Evolutionary conservation across 805 yeast species (phyloP).

Genomic region (Candida ficus): DNA sequence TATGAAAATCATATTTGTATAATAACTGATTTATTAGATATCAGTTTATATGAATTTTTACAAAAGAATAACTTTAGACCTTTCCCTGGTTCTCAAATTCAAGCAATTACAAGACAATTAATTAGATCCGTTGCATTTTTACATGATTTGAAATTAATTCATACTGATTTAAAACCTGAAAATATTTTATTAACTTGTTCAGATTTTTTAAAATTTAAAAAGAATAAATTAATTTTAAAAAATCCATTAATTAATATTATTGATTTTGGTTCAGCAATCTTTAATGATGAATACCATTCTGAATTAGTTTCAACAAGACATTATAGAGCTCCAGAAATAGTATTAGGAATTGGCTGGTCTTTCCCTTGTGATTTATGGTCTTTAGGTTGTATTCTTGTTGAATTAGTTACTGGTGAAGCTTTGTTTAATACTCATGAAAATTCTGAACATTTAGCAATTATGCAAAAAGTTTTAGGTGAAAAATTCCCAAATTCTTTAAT

Average conservation of each 20-base stretch:
- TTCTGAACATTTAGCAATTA: conserved; percentile 90
- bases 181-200: conserved; percentile 51
- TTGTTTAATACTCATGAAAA: conserved; percentile 93
- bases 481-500: conserved; percentile 36
- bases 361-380: conserved; percentile 98
- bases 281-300: conserved; percentile 90
- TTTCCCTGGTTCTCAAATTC: conserved; percentile 93
- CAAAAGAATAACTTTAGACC: conserved; percentile 77
- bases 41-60: conserved; percentile 85
- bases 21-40: conserved; percentile 82
- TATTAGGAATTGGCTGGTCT: conserved; percentile 94
- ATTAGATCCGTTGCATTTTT: conserved; percentile 80
- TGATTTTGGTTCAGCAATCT: conserved; percentile 96
- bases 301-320: conserved; percentile 91
- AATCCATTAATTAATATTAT: conserved; percentile 84
- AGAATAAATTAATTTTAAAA: conserved; percentile 43
- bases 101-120: conserved; percentile 80
- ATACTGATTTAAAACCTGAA: conserved; percentile 96
- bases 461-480: conserved; percentile 70
- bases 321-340: conserved; percentile 95
- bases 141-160: conserved; percentile 86
- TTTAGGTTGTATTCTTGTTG: conserved; percentile 88
- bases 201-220: conserved; percentile 19
- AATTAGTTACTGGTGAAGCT: conserved; percentile 90
- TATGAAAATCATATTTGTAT: conserved; percentile 91